A percentile compares a stretch with the other conserved stretches of the same genome.
These are phyloP conservation scores for Lachnellula hyalina DNA, from an alignment of 2,329 filamentous ascomycete genomes.

Conservation along the genomic window DNA sequence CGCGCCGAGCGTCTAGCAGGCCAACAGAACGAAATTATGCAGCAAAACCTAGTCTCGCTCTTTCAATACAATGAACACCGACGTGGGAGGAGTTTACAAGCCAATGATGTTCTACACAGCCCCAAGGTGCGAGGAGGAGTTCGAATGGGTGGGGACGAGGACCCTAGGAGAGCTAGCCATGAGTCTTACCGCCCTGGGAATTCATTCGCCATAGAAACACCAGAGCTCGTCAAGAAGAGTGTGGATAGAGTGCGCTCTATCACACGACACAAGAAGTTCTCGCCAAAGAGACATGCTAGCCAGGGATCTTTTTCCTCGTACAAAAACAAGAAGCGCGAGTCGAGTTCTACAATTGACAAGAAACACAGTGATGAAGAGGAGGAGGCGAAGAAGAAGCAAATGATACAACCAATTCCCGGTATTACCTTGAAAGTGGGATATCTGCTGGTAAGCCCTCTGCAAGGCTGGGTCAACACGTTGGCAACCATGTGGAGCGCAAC, in stretches of 20 bases:
- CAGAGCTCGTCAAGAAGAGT: slow-evolving; percentile 34
- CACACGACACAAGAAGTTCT: slow-evolving; percentile 22
- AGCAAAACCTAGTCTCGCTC: slow-evolving; percentile 14
- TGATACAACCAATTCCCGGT: slow-evolving; percentile 10
- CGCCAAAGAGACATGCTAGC: slow-evolving; percentile 28
- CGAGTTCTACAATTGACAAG: slow-evolving; percentile 9
- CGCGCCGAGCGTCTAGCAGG: slow-evolving; percentile 64
- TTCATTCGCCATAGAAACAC: slow-evolving; percentile 29
- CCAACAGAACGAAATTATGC: slow-evolving; percentile 44
- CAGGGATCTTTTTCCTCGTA: slow-evolving; percentile 19
- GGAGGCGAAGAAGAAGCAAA: not conserved
- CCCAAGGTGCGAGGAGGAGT: slow-evolving; percentile 21
- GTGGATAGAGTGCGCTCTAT: slow-evolving; percentile 35
- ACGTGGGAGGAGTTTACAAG: slow-evolving; percentile 17
- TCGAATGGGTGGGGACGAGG: slow-evolving; percentile 30
- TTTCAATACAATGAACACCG: slow-evolving; percentile 9
- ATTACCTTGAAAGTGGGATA: slow-evolving; percentile 43
- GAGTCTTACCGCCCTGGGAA: slow-evolving; percentile 26
- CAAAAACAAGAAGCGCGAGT: slow-evolving; percentile 27
- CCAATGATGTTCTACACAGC: slow-evolving; percentile 11
- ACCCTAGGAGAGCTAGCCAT: slow-evolving; percentile 32
- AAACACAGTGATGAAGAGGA: not conserved
- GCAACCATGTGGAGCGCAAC: slow-evolving; percentile 45
- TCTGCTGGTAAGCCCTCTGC: slow-evolving; percentile 63
- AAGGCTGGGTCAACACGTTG: slow-evolving; percentile 54